Percentiles rank a stretch among this genome's conserved stretches.
phyloP scores from a whole-genome alignment of 805 yeast genomes.

The Candida dendrica region DNA sequence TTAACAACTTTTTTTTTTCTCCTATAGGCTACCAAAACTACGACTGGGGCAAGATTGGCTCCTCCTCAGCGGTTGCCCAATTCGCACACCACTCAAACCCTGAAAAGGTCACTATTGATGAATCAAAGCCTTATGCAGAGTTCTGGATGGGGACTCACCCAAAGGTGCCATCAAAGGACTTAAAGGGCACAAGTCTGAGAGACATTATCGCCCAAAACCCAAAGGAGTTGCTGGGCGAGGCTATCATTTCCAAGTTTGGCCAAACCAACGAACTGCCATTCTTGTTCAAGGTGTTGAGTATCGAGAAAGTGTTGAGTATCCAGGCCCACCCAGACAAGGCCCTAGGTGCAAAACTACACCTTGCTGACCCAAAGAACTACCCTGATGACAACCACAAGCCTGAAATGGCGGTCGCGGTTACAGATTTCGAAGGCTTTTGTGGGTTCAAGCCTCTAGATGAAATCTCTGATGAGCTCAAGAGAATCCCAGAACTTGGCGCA shows the following conservation, averaged over 20 bases:
- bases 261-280: constrained; percentile 74
- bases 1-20: too few relatives aligned
- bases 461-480: constrained; percentile 58
- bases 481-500: constrained; percentile 68
- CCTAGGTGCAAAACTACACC: constrained; percentile 69
- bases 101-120: constrained; percentile 48
- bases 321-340: constrained; percentile 97
- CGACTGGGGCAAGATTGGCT: constrained; percentile 87
- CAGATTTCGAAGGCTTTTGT: constrained; percentile 95
- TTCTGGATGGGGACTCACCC: constrained; percentile 99
- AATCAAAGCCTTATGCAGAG: constrained; percentile 86
- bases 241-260: constrained; percentile 60
- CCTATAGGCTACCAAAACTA: constrained; percentile 62
- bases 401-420: constrained; percentile 98
- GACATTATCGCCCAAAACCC: constrained; percentile 61
- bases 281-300: constrained; percentile 88
- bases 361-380: constrained; percentile 82
- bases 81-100: constrained; percentile 72
- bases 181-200: constrained; percentile 52
- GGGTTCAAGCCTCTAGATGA: constrained; percentile 90
- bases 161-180: constrained; percentile 71
- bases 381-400: constrained; percentile 99
- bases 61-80: constrained; percentile 80
- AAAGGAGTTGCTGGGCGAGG: constrained; percentile 46
- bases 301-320: constrained; percentile 85